A percentile compares a stretch with the other conserved stretches of the same genome.
phyloP scores from a whole-genome alignment of 306 rosid species.

The Ammopiptanthus mongolicus region DNA sequence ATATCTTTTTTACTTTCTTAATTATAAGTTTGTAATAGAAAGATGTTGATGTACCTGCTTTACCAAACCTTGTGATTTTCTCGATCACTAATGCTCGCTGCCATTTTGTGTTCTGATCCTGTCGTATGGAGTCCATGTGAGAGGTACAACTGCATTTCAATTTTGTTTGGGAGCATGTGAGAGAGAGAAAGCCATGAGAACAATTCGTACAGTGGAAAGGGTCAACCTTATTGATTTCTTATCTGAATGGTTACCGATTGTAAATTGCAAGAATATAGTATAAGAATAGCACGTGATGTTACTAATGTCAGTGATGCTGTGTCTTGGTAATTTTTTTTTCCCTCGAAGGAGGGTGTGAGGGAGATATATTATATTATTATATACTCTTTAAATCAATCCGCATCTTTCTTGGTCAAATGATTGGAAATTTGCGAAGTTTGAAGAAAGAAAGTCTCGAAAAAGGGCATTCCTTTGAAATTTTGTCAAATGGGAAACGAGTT shows the following conservation, averaged over 20 bases:
- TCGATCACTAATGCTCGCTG: neutral
- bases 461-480: neutral
- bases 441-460: neutral
- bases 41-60: constrained; percentile 5
- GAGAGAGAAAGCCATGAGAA: neutral
- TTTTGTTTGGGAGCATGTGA: neutral
- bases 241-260: neutral
- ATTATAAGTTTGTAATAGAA: neutral
- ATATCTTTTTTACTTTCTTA: neutral
- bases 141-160: neutral
- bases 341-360: neutral
- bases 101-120: neutral
- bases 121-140: neutral
- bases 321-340: neutral
- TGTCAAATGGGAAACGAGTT: neutral
- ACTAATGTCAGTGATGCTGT: neutral
- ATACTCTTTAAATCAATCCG: neutral
- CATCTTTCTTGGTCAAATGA: neutral
- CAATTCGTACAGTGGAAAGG: neutral
- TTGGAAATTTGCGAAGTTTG: neutral
- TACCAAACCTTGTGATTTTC: neutral
- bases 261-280: neutral
- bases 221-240: neutral
- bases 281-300: neutral
- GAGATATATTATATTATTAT: too few species aligned